phyloP scores from a whole-genome alignment of 371 early-diverging fungal species.

The Phascolomyces articulosus region DNA sequence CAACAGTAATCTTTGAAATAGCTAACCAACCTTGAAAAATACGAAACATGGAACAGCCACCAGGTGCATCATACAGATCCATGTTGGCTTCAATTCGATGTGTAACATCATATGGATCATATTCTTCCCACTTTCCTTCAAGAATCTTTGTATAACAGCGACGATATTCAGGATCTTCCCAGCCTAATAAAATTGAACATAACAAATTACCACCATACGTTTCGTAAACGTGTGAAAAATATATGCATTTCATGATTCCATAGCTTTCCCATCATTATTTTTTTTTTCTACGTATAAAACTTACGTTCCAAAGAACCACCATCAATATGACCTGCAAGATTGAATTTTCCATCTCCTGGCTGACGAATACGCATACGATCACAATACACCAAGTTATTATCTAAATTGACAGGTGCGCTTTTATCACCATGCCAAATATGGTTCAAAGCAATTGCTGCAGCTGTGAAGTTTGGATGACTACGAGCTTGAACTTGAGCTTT shows the following conservation, averaged over 20 bases:
- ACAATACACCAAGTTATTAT: constrained; percentile 39
- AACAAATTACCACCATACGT: too few species aligned
- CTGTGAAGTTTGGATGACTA: constrained; percentile 32
- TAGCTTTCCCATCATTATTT: too few species aligned
- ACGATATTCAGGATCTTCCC: constrained; percentile 39
- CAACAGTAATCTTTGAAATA: constrained; percentile 32
- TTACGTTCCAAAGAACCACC: constrained; percentile 42
- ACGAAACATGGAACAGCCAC: constrained; percentile 46
- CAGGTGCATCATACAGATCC: constrained; percentile 39
- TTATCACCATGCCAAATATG: constrained; percentile 36
- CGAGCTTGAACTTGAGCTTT: constrained; percentile 30
- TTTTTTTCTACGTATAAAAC: not conserved
- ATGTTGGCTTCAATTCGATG: constrained; percentile 41
- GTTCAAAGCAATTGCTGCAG: constrained; percentile 34
- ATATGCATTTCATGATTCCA: too few species aligned
- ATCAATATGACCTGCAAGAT: constrained; percentile 41
- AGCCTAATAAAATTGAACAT: constrained; percentile 15
- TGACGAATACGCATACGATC: constrained; percentile 44
- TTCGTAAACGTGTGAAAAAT: too few species aligned
- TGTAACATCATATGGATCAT: constrained; percentile 46
- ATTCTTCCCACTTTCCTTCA: constrained; percentile 28
- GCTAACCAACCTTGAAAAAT: constrained; percentile 51
- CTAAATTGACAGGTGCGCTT: constrained; percentile 29
- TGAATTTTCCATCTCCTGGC: constrained; percentile 33
- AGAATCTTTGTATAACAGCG: constrained; percentile 28